Percentiles rank a stretch among this genome's conserved stretches.
Conservation (phyloP, 192 early-diverging fungal genomes). For the Podila horticola region DNA sequence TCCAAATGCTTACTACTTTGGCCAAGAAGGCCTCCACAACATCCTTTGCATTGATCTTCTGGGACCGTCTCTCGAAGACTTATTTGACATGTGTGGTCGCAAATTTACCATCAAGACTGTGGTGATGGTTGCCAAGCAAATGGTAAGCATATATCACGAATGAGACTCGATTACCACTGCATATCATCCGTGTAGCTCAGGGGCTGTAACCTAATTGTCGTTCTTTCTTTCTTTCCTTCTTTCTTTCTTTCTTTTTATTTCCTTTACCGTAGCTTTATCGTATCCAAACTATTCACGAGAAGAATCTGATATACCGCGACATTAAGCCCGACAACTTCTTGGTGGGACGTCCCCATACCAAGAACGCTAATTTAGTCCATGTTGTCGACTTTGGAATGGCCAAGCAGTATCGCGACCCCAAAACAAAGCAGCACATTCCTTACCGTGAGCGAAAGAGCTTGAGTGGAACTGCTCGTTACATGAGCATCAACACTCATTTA, state of each 20-base stretch:
- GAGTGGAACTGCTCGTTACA: conserved; percentile 96
- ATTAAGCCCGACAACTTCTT: conserved; percentile 99
- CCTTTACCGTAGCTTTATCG: conserved; percentile 63
- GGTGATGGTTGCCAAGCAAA: conserved; percentile 93
- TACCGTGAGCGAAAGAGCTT: conserved; percentile 95
- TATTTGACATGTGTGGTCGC: conserved; percentile 94
- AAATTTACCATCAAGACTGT: conserved; percentile 92
- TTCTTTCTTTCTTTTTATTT: background rate
- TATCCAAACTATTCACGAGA: conserved; percentile 93
- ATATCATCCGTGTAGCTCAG: too few species aligned
- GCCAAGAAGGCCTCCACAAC: conserved; percentile 95
- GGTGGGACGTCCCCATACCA: conserved; percentile 79
- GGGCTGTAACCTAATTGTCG: background rate
- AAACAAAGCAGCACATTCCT: conserved; percentile 98
- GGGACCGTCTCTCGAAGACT: conserved; percentile 92
- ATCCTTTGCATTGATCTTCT: conserved; percentile 94
- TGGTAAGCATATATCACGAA: conserved; percentile 63
- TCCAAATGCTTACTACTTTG: conserved; percentile 94
- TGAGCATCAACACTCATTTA: conserved; percentile 98
- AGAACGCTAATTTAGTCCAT: conserved; percentile 73
- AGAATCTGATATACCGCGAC: conserved; percentile 95
- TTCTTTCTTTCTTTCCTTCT: background rate
- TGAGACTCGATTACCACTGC: too few species aligned
- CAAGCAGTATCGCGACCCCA: conserved; percentile 96
- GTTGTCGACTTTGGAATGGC: conserved; percentile 99